Evolutionary conservation across 441 rosid species (phyloP).

Genomic region (Corymbia citriodora): DNA sequence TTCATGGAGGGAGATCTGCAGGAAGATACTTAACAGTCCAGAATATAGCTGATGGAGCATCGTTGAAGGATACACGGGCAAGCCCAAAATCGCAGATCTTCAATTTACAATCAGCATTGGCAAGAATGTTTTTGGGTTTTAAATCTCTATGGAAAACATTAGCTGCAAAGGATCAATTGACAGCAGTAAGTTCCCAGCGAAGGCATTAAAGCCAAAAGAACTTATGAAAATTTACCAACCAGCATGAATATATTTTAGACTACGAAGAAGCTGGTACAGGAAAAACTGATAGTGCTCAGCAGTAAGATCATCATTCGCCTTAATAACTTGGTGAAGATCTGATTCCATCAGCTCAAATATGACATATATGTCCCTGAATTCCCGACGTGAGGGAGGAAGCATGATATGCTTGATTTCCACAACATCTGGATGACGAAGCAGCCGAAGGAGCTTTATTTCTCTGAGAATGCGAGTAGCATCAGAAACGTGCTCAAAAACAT

Average conservation of each 20-base stretch:
- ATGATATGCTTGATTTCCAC: slow-evolving; percentile 5
- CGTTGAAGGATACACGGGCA: background rate
- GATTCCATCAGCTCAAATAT: background rate
- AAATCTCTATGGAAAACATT: slow-evolving; percentile 1
- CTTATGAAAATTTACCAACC: background rate
- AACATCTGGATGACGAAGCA: slow-evolving; percentile 1
- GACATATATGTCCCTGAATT: background rate
- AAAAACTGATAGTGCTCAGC: slow-evolving; percentile 1
- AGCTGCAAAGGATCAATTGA: background rate
- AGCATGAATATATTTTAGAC: background rate
- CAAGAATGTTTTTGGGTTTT: background rate
- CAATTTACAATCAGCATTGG: background rate
- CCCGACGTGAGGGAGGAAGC: slow-evolving; percentile 4
- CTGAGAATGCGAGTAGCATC: slow-evolving; percentile 5
- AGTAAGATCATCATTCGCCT: slow-evolving; percentile 2
- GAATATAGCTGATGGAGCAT: slow-evolving; percentile 1
- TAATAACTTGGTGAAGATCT: slow-evolving; percentile 4
- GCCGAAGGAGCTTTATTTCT: slow-evolving; percentile 2
- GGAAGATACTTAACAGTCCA: background rate
- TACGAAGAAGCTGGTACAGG: slow-evolving; percentile 2
- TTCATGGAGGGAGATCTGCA: background rate
- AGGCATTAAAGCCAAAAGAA: background rate
- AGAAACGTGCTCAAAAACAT: background rate
- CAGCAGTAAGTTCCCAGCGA: background rate
- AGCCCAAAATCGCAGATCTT: slow-evolving; percentile 2